Percentiles rank a stretch among this genome's conserved stretches.
phyloP scores from a whole-genome alignment of 116 monocot genomes.

The Cymodocea nodosa region DNA sequence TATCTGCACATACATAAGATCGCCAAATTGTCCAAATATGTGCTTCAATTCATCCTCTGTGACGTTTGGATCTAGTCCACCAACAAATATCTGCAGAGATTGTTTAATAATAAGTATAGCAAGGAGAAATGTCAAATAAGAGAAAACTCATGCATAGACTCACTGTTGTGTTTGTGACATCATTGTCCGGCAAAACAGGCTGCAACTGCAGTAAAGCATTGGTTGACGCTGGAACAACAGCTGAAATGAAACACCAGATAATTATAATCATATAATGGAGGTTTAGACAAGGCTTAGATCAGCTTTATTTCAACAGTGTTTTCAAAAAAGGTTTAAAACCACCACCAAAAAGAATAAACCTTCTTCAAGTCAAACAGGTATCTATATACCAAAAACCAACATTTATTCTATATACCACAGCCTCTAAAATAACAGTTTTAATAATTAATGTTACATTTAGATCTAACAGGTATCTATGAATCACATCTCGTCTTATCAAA shows the following conservation, averaged over 20 bases:
- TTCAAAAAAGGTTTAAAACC: no score
- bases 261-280: not conserved
- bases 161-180: conserved; percentile 87
- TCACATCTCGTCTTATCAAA: no score
- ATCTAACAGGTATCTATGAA: no score
- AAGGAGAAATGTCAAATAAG: not conserved
- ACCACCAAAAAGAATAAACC: no score
- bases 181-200: conserved; percentile 65
- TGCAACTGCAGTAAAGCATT: conserved; percentile 49
- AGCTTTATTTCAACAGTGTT: no score
- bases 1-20: conserved; percentile 69
- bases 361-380: no score
- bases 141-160: conserved; percentile 6
- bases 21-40: conserved; percentile 76
- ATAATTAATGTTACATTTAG: no score
- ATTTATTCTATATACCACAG: no score
- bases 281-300: no score
- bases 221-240: conserved; percentile 37
- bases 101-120: not conserved
- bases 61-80: conserved; percentile 79
- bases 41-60: conserved; percentile 78
- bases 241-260: conserved; percentile 17
- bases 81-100: conserved; percentile 70
- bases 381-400: no score
- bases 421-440: no score